Evolutionary conservation across 129 eudicot genomes (phyloP).

Genomic region (Flaveria sonorensis): DNA sequence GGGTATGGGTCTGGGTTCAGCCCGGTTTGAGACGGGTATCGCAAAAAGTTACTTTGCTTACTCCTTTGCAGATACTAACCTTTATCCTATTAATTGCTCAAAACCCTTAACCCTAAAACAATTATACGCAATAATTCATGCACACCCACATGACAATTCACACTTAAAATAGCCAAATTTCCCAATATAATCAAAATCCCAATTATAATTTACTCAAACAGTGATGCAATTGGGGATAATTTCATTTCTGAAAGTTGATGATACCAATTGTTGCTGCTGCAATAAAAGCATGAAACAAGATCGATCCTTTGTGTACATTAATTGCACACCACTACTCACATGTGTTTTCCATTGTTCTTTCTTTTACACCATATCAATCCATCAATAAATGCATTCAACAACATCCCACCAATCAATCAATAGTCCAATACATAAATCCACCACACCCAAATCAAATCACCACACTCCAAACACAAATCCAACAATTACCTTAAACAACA

Average conservation of each 20-base stretch:
- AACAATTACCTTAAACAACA: constrained; percentile 73
- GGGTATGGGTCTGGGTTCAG: background rate
- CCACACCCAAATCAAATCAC: constrained; percentile 8
- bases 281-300: constrained; percentile 7
- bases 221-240: constrained; percentile 11
- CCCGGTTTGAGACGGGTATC: no score
- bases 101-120: background rate
- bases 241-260: background rate
- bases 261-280: constrained; percentile 8
- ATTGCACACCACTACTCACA: background rate
- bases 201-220: background rate
- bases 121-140: no score
- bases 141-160: no score
- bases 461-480: background rate
- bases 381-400: constrained; percentile 32
- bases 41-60: no score
- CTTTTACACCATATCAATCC: background rate
- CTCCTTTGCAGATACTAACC: background rate
- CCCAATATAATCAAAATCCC: constrained; percentile 9
- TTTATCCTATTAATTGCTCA: background rate
- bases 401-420: constrained; percentile 30
- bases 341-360: no score
- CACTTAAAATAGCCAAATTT: background rate
- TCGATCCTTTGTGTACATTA: background rate
- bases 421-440: constrained; percentile 8